These are phyloP conservation scores for Candida andamanensis DNA, from an alignment of 805 yeast genomes.

Conservation along the genomic window DNA sequence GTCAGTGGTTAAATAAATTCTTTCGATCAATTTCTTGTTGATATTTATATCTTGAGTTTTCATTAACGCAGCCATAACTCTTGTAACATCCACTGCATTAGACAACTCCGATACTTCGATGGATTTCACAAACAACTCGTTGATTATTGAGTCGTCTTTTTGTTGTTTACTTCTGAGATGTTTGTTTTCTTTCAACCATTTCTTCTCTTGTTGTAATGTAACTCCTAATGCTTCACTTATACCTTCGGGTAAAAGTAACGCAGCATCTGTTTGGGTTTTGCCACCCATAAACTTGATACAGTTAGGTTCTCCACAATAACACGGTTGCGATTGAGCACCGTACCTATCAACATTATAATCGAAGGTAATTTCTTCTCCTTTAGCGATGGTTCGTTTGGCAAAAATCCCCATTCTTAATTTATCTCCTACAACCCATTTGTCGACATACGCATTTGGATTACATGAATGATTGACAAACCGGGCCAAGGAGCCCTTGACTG, in stretches of 20 bases:
- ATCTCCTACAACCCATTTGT: constrained; percentile 94
- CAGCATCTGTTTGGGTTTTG: constrained; percentile 92
- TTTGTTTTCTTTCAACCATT: constrained; percentile 60
- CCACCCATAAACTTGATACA: constrained; percentile 96
- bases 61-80: constrained; percentile 75
- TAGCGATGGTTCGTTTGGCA: constrained; percentile 63
- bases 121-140: constrained; percentile 58
- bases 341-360: constrained; percentile 94
- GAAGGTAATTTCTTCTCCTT: constrained; percentile 88
- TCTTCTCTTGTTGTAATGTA: constrained; percentile 58
- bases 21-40: constrained; percentile 58
- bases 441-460: constrained; percentile 90
- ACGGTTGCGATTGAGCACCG: constrained; percentile 91
- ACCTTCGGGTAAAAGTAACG: constrained; percentile 74
- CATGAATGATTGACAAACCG: constrained; percentile 95
- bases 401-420: constrained; percentile 92
- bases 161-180: constrained; percentile 45
- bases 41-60: constrained; percentile 68
- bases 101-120: constrained; percentile 49
- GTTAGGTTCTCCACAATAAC: constrained; percentile 89
- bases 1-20: constrained; percentile 55
- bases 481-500: constrained; percentile 80
- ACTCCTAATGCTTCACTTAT: constrained; percentile 85
- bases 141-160: constrained; percentile 52
- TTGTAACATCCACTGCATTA: constrained; percentile 56